Evolutionary conservation across 495 filamentous ascomycete species (phyloP), one percentile per base, ranked within the genome.

Genomic region (Chaetomidium leptoderma): DNA sequence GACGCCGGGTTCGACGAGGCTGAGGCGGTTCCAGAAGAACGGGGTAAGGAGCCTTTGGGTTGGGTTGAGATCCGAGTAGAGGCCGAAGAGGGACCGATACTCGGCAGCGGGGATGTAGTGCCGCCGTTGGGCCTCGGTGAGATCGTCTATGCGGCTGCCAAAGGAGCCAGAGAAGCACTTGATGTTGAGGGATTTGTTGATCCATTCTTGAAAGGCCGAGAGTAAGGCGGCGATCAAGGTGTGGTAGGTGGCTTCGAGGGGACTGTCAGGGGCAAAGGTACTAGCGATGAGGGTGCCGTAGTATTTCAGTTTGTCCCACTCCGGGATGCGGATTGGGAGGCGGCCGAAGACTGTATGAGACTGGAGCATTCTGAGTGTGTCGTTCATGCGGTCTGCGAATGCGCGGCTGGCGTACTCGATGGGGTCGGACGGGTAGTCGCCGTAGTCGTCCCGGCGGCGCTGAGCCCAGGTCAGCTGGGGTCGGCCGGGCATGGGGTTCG

Each of bases 241-340:
- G 0, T 27, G 21, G 32, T 59, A 63, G 1, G 64, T 61, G 45
- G 73, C 76, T 63, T 82, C 75, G 76, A 86, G 87, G 6, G 37
- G 54, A 84, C 77, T 7, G 24, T 3, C 13, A 0, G 19, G 33
- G 0, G 55, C 14, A 2, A 58, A 11, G 6, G 23, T 24, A 10
- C 17, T 4, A 4, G 36, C 33, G 6, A 60, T 55, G 23, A 52
- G 16, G 1, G 46, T 23, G n/a, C 43, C 56, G 13, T 57, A 17
- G 11, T 47, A 10, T n/a, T 30, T 10, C 6, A 69, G 37, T n/a
- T 37, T 53, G 0, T 49, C 39, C 68, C 70, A 72, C 39, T 67
- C 46, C 1, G 7, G 5, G n/a, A 61, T 57, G 9, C 17, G 13
- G 27, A 14, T 10, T 5, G 23, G 14, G 7, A 69, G 44, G 17